These are phyloP conservation scores for Plasmopara muralis DNA, from an alignment of 352 stramenopile species.

Conservation along the genomic window DNA sequence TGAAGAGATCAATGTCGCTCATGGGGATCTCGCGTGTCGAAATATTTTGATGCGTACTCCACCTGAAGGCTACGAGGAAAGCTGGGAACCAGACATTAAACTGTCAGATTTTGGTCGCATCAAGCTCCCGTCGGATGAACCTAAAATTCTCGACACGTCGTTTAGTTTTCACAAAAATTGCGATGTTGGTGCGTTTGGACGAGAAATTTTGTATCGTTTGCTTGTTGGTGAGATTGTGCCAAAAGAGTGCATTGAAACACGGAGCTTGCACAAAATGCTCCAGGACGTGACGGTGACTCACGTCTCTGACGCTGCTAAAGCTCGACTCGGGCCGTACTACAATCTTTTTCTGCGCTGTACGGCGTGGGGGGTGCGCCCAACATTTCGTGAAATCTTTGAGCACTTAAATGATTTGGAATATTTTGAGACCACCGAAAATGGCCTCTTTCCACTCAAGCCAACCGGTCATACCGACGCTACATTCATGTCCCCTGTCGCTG, in stretches of 20 bases:
- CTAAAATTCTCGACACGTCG: slow-evolving; percentile 54
- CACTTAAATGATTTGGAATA: slow-evolving; percentile 72
- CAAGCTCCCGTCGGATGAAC: slow-evolving; percentile 54
- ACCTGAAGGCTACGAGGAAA: slow-evolving; percentile 72
- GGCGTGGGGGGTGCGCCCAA: slow-evolving; percentile 68
- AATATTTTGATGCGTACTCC: slow-evolving; percentile 81
- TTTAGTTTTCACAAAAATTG: slow-evolving; percentile 86
- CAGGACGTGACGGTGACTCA: slow-evolving; percentile 67
- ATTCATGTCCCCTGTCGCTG: slow-evolving; percentile 55
- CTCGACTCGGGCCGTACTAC: slow-evolving; percentile 57
- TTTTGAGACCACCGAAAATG: slow-evolving; percentile 73
- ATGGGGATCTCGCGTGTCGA: slow-evolving; percentile 76
- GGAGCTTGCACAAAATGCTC: slow-evolving; percentile 66
- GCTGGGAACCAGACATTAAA: slow-evolving; percentile 77
- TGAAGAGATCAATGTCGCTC: slow-evolving; percentile 71
- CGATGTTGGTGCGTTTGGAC: slow-evolving; percentile 68
- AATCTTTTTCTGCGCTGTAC: slow-evolving; percentile 68
- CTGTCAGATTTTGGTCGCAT: slow-evolving; percentile 81
- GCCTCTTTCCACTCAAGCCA: slow-evolving; percentile 71
- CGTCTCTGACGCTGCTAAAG: slow-evolving; percentile 47
- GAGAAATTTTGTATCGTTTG: slow-evolving; percentile 73
- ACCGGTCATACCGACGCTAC: slow-evolving; percentile 21
- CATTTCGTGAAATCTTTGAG: slow-evolving; percentile 74
- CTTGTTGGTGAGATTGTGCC: slow-evolving; percentile 78
- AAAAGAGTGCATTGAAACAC: slow-evolving; percentile 58